phyloP scores from a whole-genome alignment of 345 rosid species.

The Citrus sp. region DNA sequence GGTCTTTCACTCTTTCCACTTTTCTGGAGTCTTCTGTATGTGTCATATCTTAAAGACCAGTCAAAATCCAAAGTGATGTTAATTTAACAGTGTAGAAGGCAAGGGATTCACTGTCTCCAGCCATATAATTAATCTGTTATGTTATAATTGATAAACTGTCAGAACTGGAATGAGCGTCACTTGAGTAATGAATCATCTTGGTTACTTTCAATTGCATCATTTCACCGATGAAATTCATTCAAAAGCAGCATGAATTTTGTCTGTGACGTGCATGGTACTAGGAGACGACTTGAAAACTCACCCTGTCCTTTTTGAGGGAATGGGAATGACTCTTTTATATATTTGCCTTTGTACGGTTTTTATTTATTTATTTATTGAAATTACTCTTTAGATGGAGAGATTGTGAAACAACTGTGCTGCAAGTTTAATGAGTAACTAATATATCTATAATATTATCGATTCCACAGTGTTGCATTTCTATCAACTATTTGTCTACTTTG shows the following conservation, averaged over 20 bases:
- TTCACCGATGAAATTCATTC: neutral
- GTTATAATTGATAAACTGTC: neutral
- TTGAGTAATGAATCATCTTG: neutral
- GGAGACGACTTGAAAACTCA: neutral
- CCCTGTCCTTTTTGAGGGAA: neutral
- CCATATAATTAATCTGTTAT: neutral
- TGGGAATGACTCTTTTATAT: neutral
- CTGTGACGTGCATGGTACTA: neutral
- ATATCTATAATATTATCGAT: too few relatives aligned
- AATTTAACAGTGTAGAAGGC: neutral
- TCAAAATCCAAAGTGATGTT: neutral
- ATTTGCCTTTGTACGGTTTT: too few relatives aligned
- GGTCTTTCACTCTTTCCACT: neutral
- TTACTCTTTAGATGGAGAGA: too few relatives aligned
- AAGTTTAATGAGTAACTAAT: too few relatives aligned
- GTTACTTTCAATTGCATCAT: neutral
- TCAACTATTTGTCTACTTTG: too few relatives aligned
- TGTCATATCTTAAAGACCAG: neutral
- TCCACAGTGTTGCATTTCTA: too few relatives aligned
- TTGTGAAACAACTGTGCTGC: too few relatives aligned
- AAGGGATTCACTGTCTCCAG: neutral
- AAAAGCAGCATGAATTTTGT: neutral
- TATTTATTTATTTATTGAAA: fast-evolving
- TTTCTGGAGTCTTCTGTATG: neutral
- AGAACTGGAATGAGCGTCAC: neutral